Evolutionary conservation across 495 filamentous ascomycete species (phyloP).

Genomic region (Pyrenopolyporus hunteri): DNA sequence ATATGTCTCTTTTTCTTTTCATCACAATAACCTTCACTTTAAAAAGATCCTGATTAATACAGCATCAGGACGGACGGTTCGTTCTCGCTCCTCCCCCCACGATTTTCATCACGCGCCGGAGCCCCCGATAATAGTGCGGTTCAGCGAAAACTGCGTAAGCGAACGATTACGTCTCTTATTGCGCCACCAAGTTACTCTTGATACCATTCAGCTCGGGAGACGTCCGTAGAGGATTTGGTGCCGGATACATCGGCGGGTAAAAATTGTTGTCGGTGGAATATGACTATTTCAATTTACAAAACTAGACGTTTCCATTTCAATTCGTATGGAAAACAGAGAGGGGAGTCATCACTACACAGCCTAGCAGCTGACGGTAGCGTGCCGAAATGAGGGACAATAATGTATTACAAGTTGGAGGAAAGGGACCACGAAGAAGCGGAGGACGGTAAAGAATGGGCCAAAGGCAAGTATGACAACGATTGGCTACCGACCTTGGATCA

Average conservation of each 20-base stretch:
- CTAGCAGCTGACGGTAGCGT: constrained; percentile 6
- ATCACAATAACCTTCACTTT: constrained; percentile 20
- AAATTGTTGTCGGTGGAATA: neutral
- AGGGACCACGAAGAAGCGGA: constrained; percentile 20
- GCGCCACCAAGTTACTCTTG: neutral
- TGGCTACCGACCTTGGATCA: constrained; percentile 37
- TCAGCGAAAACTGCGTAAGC: constrained; percentile 16
- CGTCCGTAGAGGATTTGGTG: neutral
- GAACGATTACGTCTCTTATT: neutral
- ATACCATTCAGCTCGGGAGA: constrained; percentile 2
- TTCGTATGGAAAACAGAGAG: neutral
- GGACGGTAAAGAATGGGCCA: neutral
- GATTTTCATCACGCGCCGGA: constrained; percentile 13
- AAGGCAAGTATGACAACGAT: constrained; percentile 31
- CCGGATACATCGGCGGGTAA: constrained; percentile 7
- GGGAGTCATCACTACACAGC: neutral
- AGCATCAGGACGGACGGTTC: constrained; percentile 7
- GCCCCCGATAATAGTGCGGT: constrained; percentile 12
- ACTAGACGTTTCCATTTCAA: neutral
- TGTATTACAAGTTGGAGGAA: constrained; percentile 26
- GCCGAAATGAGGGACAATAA: constrained; percentile 14
- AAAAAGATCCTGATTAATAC: neutral
- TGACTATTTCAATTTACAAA: neutral
- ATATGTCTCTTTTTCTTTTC: constrained; percentile 28
- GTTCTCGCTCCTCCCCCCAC: constrained; percentile 2